Conservation (phyloP, 768 basidiomycete genomes). For the Podaxis sp. region DNA sequence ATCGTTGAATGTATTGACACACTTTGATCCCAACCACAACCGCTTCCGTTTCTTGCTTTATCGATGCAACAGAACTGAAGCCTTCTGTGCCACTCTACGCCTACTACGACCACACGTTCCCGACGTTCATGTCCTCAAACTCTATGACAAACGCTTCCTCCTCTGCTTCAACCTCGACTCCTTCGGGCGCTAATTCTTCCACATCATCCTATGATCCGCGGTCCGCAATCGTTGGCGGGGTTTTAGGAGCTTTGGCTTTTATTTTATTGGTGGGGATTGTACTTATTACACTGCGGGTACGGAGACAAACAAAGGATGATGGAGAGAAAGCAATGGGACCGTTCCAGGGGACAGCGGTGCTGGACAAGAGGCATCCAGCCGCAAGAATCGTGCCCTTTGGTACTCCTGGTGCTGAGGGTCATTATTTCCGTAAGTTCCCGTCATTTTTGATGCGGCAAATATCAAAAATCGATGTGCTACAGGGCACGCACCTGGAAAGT, state of each 20-base stretch:
- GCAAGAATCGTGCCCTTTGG: constrained; percentile 44
- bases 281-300: constrained; percentile 33
- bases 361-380: constrained; percentile 34
- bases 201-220: constrained; percentile 28
- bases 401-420: constrained; percentile 31
- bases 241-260: constrained; percentile 30
- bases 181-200: neutral
- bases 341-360: constrained; percentile 29
- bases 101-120: neutral
- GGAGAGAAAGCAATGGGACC: constrained; percentile 24
- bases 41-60: neutral
- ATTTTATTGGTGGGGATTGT: constrained; percentile 30
- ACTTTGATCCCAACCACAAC: neutral
- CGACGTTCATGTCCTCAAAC: constrained; percentile 11
- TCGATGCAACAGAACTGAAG: neutral
- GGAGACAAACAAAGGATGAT: constrained; percentile 24
- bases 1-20: neutral
- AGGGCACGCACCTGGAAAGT: constrained; percentile 53
- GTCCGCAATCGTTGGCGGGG: constrained; percentile 28
- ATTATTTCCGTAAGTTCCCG: constrained; percentile 37
- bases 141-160: constrained; percentile 15
- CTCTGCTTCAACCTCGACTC: constrained; percentile 14
- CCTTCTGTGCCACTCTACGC: constrained; percentile 1
- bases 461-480: neutral
- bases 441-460: neutral